Evolutionary conservation across 108 stramenopile species (phyloP).

Genomic region (Heterococcus sp.): DNA sequence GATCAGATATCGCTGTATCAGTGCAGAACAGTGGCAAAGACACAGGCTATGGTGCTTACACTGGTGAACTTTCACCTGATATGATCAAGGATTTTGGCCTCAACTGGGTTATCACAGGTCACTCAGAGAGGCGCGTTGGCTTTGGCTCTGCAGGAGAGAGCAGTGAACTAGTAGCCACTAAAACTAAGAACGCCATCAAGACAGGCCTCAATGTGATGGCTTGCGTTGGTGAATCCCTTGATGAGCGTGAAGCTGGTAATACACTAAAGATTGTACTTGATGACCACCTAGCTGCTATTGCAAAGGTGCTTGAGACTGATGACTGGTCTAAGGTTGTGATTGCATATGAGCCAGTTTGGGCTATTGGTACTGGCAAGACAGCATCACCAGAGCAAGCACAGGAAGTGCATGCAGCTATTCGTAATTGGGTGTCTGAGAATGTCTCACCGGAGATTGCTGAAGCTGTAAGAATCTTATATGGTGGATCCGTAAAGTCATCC

Average conservation of each 20-base stretch:
- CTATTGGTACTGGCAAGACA: conserved; percentile 97
- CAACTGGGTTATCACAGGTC: conserved; percentile 92
- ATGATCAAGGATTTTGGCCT: conserved; percentile 92
- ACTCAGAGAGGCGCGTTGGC: conserved; percentile 89
- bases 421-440: conserved; percentile 80
- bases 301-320: conserved; percentile 47
- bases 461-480: conserved; percentile 54
- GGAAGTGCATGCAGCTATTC: conserved; percentile 90
- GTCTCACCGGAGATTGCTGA: conserved; percentile 76
- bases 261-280: conserved; percentile 67
- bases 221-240: conserved; percentile 97
- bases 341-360: conserved; percentile 93
- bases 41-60: conserved; percentile 77
- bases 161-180: conserved; percentile 80
- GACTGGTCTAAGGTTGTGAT: conserved; percentile 92
- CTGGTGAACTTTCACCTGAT: conserved; percentile 85
- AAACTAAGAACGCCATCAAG: conserved; percentile 89
- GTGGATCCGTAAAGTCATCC: conserved; percentile 34
- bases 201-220: conserved; percentile 94
- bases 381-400: conserved; percentile 99
- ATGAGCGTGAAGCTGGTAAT: conserved; percentile 85
- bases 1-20: conserved; percentile 49
- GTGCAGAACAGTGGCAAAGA: conserved; percentile 38
- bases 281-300: conserved; percentile 62
- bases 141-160: conserved; percentile 88